Base-by-base conservation (phyloP, 148 eudicot species). In the Vaccinium corymbosum region DNA sequence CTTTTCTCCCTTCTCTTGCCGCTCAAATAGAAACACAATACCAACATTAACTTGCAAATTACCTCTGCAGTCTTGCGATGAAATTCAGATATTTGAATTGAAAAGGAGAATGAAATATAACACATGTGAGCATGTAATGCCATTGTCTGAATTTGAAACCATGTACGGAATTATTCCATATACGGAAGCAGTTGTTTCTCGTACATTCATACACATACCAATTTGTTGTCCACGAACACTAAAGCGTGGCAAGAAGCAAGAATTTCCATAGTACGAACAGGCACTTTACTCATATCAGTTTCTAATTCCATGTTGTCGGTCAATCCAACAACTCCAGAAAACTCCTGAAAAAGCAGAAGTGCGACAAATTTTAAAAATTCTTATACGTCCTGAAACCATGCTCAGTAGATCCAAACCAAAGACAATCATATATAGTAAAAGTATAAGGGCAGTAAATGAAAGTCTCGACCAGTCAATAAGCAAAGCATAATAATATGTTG, bases 221-320 rank as follows among this genome's bases (percentile, higher is more conserved):
- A 89, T 90, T 97, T 97, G 90, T 94, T 97, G 83, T 93, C 99
- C 90, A 97, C 99, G 77, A 92, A 94, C 74, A 97, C 99, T 85
- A 94, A 85, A 12, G 99, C 94, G 89, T 97, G 99, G 90, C 99
- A 97, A 84, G 99, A 94, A 81, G 97, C 99, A 87, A 97, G 97
- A 80, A 97, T 95, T 88, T 97, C 97, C 92, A 87, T 84, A n/a
- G 98, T 93, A 75, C 93, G 93, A 61, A 78, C 64, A 15, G 93
- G 92, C 83, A 97, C 90, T 83, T 84, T 93, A 84, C 91, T 92
- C 90, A 90, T 92, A 79, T 97, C 98, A 32, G 90, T 87, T 85
- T 94, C 97, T 76, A 94, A 62, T 42, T 93, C 96, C 86, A 85
- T 86, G 85, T 84, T 90, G 78, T 94, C 98, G 42, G 90, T 91